Evolutionary conservation across 2,329 filamentous ascomycete genomes (phyloP).

Genomic region (Didymella segeticola): DNA sequence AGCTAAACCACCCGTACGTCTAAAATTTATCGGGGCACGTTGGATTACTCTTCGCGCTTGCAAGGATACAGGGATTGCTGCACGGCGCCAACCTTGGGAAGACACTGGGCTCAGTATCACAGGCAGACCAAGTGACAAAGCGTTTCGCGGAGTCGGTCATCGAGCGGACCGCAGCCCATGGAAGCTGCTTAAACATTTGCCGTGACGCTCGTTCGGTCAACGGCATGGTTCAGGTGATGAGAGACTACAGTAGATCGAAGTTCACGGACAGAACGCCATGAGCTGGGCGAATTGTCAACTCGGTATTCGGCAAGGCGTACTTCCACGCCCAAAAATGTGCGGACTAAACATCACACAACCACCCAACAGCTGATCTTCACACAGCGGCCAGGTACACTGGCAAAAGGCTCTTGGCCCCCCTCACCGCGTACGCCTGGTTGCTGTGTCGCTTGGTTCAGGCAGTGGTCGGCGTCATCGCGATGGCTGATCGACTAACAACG

Average conservation of each 20-base stretch:
- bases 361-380: conserved; percentile 4
- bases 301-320: conserved; percentile 27
- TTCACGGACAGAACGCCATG: neutral
- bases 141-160: conserved; percentile 42
- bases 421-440: conserved; percentile 6
- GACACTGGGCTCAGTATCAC: conserved; percentile 40
- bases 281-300: conserved; percentile 9
- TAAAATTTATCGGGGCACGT: conserved; percentile 41
- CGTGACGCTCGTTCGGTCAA: conserved; percentile 21
- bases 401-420: conserved; percentile 3
- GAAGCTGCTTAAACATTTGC: conserved; percentile 25
- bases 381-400: conserved; percentile 10
- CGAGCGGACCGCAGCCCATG: conserved; percentile 34
- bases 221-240: conserved; percentile 29
- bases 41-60: conserved; percentile 42
- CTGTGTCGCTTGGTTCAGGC: conserved; percentile 10
- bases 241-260: conserved; percentile 12
- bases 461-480: conserved; percentile 26
- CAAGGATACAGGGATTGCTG: conserved; percentile 41
- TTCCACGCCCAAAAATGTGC: conserved; percentile 32
- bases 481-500: conserved; percentile 30
- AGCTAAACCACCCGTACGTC: conserved; percentile 43
- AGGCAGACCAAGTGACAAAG: conserved; percentile 41
- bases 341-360: conserved; percentile 24
- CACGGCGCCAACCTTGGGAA: conserved; percentile 48